Evolutionary conservation across 129 eudicot genomes (phyloP).

Genomic region (Calendula officinalis): DNA sequence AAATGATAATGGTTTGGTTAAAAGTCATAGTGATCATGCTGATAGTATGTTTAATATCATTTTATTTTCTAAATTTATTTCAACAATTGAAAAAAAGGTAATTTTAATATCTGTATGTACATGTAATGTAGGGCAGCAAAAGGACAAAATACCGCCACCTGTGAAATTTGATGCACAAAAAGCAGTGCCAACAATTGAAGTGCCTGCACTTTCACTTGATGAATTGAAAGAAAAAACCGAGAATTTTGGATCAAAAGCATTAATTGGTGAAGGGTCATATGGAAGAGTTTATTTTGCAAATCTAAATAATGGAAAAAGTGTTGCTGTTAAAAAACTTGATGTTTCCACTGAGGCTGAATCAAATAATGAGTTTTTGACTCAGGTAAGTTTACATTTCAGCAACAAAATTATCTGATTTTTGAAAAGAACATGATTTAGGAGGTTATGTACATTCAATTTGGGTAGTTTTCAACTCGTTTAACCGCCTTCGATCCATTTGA

Average conservation of each 20-base stretch:
- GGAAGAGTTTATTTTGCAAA: conserved; percentile 86
- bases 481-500: not conserved
- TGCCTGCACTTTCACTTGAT: conserved; percentile 71
- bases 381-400: conserved; percentile 41
- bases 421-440: not conserved
- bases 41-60: conserved; percentile 43
- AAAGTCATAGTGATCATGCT: conserved; percentile 48
- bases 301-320: conserved; percentile 61
- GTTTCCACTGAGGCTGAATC: conserved; percentile 84
- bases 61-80: not conserved
- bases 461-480: not conserved
- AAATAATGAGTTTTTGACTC: conserved; percentile 70
- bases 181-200: conserved; percentile 67
- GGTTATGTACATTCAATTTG: not conserved
- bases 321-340: conserved; percentile 94
- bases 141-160: conserved; percentile 56
- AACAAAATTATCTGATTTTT: not conserved
- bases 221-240: conserved; percentile 92
- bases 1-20: conserved; percentile 55
- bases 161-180: conserved; percentile 60
- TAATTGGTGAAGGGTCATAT: conserved; percentile 96
- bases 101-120: conserved; percentile 11
- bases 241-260: conserved; percentile 83
- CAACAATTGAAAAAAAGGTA: not conserved
- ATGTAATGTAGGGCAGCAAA: conserved; percentile 42